Evolutionary conservation across 176 grass and related monocot species (phyloP), one percentile per base, ranked within the genome.

Genomic region (Avena eriantha): DNA sequence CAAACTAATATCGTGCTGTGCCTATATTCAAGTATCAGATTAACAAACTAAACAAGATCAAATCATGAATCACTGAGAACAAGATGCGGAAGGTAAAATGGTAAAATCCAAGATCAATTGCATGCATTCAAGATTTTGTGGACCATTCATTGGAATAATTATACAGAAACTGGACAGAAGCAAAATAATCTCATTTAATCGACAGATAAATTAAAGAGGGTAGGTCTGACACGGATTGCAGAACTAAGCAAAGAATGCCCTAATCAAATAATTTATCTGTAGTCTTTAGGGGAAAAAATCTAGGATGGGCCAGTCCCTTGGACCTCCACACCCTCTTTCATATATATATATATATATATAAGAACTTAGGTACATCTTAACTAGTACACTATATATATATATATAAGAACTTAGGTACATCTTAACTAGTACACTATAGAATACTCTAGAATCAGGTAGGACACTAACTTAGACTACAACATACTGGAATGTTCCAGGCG

Each of bases 1-100:
- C 48, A 87, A 56, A 79, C 41, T 74, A 7, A 53, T 17, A 1
- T 84, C 81, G 49, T 87, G 79, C 39, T 18, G 59, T 82, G 73
- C 93, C 93, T 95, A 50, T 16, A 76, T 67, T 72, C 69, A 7
- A 67, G 50, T 80, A 84, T 43, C 11, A 58, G 21, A 76, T 57
- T 74, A 64, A 4, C 65, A 81, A 78, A 45, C 53, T 77, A 87
- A 66, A 49, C 56, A 87, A 82, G 10, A 64, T 46, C 10, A 24
- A 51, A 59, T 50, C 36, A 34, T 36, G n/a, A 87, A 69, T 14
- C 43, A 61, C 64, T 12, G 7, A 80, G 26, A 83, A 54, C 43
- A 72, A 78, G 0, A 54, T 48, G 66, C 33, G 48, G 55, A 69
- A 80, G 49, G 24, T 45, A 71, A 34, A 34, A 82, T 53, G 26